phyloP scores from a whole-genome alignment of 257 asterid genomes.

The Fraxinus anomala region DNA sequence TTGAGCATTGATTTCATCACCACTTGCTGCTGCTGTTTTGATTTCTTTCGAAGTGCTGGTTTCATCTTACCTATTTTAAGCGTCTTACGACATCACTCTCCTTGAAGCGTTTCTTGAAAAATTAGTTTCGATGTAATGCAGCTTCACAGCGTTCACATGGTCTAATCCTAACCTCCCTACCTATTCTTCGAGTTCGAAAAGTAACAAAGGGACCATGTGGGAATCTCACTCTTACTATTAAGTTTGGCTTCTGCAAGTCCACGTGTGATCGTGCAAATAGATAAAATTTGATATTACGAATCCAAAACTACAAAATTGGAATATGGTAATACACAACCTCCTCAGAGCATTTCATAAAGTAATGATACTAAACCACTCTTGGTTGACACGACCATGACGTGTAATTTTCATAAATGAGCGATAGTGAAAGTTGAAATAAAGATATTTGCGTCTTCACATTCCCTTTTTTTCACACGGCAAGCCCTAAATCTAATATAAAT shows the following conservation, averaged over 20 bases:
- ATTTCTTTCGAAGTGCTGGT: neutral
- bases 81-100: no score
- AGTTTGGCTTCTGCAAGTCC: no score
- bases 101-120: no score
- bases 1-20: constrained; percentile 33
- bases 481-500: neutral
- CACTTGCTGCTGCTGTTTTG: neutral
- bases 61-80: neutral
- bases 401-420: neutral
- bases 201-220: neutral
- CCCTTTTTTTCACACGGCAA: neutral
- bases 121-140: neutral
- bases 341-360: neutral
- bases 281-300: neutral
- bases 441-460: neutral
- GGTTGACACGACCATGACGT: neutral
- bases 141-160: neutral
- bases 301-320: no score
- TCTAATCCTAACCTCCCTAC: neutral
- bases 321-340: neutral
- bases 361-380: no score
- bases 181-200: neutral
- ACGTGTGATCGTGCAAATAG: neutral
- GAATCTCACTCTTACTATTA: no score
- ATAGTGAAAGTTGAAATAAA: neutral